These are phyloP conservation scores for Xylaria sp. DNA, from an alignment of 2,329 filamentous ascomycete genomes.

Conservation along the genomic window DNA sequence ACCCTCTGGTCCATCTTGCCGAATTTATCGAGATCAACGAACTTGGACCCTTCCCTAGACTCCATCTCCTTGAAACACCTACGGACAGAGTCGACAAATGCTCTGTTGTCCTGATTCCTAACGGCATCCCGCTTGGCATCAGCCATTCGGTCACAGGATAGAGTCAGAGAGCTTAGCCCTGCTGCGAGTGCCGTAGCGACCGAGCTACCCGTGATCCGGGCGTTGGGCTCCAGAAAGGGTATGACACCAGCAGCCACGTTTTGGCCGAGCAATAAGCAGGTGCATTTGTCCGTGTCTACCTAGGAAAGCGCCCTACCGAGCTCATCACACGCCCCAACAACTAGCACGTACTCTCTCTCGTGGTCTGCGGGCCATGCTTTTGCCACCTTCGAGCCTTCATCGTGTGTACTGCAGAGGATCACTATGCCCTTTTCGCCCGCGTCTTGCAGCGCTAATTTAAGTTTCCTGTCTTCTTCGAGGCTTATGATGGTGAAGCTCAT, in stretches of 20 bases:
- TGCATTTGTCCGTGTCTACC: no score
- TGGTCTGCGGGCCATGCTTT: background rate
- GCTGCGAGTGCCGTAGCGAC: slow-evolving; percentile 34
- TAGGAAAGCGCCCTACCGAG: background rate
- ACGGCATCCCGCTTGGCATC: no score
- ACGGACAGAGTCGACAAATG: no score
- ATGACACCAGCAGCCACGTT: slow-evolving; percentile 7
- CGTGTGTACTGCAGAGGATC: slow-evolving; percentile 14
- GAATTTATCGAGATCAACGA: no score
- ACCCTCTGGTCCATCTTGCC: no score
- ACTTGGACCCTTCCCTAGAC: no score
- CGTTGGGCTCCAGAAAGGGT: slow-evolving; percentile 9
- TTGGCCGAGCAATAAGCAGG: background rate
- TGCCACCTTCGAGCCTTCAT: slow-evolving; percentile 3
- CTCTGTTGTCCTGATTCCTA: no score
- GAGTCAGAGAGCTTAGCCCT: slow-evolving; percentile 28
- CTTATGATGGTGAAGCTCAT: slow-evolving; percentile 13
- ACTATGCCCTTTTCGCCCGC: background rate
- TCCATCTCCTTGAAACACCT: no score
- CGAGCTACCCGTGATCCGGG: slow-evolving; percentile 28
- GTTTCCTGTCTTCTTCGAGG: background rate
- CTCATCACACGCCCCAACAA: background rate
- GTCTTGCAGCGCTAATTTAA: background rate
- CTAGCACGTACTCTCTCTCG: background rate
- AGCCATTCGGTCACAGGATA: slow-evolving; percentile 21